Evolutionary conservation across 2,329 filamentous ascomycete species (phyloP).

Genomic region (Scolecobasidium constrictum): DNA sequence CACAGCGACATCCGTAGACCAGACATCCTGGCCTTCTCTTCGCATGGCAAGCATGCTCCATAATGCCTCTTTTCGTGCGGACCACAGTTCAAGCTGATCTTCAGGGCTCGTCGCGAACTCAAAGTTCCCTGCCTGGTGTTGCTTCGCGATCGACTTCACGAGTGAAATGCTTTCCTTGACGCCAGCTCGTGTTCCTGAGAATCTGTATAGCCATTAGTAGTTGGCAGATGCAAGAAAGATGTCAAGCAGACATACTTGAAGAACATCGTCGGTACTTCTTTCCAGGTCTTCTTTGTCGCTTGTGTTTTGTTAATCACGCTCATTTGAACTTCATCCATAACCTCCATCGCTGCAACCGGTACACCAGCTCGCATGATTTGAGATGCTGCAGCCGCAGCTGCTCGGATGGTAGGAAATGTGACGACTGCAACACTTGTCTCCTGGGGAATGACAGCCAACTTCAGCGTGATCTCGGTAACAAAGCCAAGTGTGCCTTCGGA

Average conservation of each 20-base stretch:
- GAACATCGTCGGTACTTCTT: constrained; percentile 67
- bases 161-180: constrained; percentile 63
- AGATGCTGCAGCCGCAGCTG: constrained; percentile 64
- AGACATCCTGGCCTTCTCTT: constrained; percentile 45
- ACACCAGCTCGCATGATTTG: constrained; percentile 66
- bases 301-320: constrained; percentile 66
- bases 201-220: constrained; percentile 22
- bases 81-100: constrained; percentile 48
- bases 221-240: not conserved
- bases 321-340: constrained; percentile 88
- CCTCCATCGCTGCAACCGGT: constrained; percentile 67
- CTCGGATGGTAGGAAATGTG: constrained; percentile 64
- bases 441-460: constrained; percentile 65
- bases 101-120: constrained; percentile 43
- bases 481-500: constrained; percentile 73
- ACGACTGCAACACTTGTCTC: constrained; percentile 70
- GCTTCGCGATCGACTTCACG: constrained; percentile 56
- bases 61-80: constrained; percentile 47
- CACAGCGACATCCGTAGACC: constrained; percentile 60
- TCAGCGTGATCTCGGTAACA: constrained; percentile 74
- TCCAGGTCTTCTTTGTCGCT: constrained; percentile 60
- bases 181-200: constrained; percentile 67
- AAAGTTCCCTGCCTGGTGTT: constrained; percentile 44
- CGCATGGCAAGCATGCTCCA: constrained; percentile 51
- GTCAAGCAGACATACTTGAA: constrained; percentile 51